Evolutionary conservation across 1,284 basidiomycete genomes (phyloP).

Genomic region (Apiotrichum akiyoshidainum): DNA sequence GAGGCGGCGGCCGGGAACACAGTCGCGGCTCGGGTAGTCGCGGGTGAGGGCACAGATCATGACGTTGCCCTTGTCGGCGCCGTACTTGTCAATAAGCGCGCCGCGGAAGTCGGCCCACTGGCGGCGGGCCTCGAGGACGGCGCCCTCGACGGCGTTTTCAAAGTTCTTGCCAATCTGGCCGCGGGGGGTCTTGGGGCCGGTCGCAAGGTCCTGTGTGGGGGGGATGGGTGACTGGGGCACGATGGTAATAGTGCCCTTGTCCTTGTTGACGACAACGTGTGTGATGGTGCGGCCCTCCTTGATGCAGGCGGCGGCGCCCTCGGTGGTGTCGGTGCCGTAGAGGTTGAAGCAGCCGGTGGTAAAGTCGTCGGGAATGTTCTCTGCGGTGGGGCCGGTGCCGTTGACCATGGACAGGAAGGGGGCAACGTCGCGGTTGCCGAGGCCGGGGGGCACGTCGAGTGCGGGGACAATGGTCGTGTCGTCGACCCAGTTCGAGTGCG

Average conservation of each 20-base stretch:
- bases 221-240: not conserved
- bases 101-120: constrained; percentile 13
- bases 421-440: not conserved
- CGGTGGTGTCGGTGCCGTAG: constrained; percentile 3
- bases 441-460: not conserved
- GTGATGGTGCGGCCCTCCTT: constrained; percentile 9
- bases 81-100: not conserved
- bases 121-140: constrained; percentile 8
- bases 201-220: not conserved
- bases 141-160: constrained; percentile 8
- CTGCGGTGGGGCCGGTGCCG: not conserved
- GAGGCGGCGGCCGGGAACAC: not conserved
- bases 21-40: constrained; percentile 9
- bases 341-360: constrained; percentile 10
- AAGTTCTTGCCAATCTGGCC: constrained; percentile 6
- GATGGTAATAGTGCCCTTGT: constrained; percentile 7
- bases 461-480: not conserved
- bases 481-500: constrained; percentile 12
- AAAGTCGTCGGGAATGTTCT: constrained; percentile 9
- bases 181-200: constrained; percentile 1
- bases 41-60: constrained; percentile 10
- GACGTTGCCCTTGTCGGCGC: not conserved
- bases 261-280: constrained; percentile 11
- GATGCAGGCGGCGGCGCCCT: constrained; percentile 7
- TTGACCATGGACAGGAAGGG: constrained; percentile 7